Percentiles rank a stretch among this genome's conserved stretches.
phyloP scores from a whole-genome alignment of 148 eudicot genomes.

The Salicornia ramosissima region DNA sequence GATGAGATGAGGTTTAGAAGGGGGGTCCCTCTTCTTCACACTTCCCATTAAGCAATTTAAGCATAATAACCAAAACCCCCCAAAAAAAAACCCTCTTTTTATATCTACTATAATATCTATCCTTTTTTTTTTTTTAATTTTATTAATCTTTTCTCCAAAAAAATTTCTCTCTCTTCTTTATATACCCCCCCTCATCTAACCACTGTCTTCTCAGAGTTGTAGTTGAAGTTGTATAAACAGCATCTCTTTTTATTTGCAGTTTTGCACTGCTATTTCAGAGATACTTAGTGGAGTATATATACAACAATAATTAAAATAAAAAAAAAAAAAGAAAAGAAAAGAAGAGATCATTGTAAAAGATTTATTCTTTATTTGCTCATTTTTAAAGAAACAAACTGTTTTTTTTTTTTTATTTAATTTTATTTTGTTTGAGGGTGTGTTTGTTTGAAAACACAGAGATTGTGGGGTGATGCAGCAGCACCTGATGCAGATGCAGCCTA shows the following conservation, averaged over 20 bases:
- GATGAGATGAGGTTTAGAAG: conserved; percentile 16
- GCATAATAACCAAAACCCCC: neutral
- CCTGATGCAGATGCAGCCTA: conserved; percentile 99
- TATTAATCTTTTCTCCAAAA: neutral
- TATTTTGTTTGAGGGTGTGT: neutral
- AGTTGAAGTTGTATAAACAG: neutral
- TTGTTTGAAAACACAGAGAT: neutral
- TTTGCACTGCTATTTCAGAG: conserved; percentile 14
- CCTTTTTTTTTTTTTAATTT: neutral
- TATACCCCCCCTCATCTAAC: conserved; percentile 5
- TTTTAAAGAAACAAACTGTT: neutral
- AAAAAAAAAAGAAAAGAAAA: too few relatives aligned
- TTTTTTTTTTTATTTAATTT: neutral
- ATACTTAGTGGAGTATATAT: too few relatives aligned
- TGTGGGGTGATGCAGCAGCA: conserved; percentile 71
- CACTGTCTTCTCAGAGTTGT: conserved; percentile 31
- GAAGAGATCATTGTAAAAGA: too few relatives aligned
- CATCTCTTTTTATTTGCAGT: conserved; percentile 12
- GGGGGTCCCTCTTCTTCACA: conserved; percentile 11
- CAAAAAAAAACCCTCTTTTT: neutral
- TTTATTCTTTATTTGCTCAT: neutral
- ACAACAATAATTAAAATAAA: too few relatives aligned
- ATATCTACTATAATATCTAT: too few relatives aligned
- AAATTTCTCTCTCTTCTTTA: conserved; percentile 12
- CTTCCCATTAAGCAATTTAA: neutral